A percentile compares a stretch with the other conserved stretches of the same genome.
Evolutionary conservation across 371 early-diverging fungal genomes (phyloP).

Genomic region (Mortierella sp.): DNA sequence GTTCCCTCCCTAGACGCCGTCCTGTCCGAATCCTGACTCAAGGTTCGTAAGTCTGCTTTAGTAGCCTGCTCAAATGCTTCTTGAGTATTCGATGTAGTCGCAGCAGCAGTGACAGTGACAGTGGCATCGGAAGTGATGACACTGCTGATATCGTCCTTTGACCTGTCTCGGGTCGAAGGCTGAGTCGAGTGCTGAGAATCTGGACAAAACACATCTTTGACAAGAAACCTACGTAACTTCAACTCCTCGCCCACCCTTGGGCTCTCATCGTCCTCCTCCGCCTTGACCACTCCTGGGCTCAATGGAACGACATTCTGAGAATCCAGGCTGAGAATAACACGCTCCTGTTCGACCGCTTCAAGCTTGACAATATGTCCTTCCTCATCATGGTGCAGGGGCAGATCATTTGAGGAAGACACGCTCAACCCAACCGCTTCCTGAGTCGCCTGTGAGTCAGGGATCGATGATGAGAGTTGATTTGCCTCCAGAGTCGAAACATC

Average conservation of each 20-base stretch:
- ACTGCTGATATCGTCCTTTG: neutral
- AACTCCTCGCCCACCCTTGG: neutral
- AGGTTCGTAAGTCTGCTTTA: too few relatives aligned
- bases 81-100: neutral
- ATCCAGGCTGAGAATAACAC: neutral
- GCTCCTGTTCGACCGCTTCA: neutral
- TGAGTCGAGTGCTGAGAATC: neutral
- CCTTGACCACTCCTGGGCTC: neutral
- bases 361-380: neutral
- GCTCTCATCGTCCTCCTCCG: neutral
- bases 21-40: slow-evolving; percentile 11
- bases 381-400: neutral
- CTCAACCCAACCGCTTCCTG: slow-evolving; percentile 1
- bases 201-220: slow-evolving; percentile 1
- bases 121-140: neutral
- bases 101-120: neutral
- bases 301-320: neutral
- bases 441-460: neutral
- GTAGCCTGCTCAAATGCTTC: neutral
- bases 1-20: slow-evolving; percentile 21
- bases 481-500: slow-evolving; percentile 11
- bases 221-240: neutral
- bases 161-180: neutral
- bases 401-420: neutral
- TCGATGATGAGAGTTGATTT: neutral